phyloP scores from a whole-genome alignment of 768 basidiomycete species.

The Rhizopogon vinicolor region DNA sequence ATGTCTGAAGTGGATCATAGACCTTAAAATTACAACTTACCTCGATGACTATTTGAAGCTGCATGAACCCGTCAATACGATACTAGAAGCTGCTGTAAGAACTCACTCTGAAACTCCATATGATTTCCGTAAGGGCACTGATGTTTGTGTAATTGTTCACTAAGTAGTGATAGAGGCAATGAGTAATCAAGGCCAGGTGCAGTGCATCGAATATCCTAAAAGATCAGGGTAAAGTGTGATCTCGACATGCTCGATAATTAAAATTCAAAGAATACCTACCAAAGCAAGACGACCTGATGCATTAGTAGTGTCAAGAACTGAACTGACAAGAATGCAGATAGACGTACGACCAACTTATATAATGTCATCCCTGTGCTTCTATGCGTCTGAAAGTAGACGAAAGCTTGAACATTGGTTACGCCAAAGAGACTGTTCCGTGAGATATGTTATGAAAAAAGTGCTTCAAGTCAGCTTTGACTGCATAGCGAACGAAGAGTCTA shows the following conservation, averaged over 20 bases:
- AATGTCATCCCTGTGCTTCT: not conserved
- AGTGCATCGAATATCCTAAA: conserved; percentile 32
- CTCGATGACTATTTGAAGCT: not conserved
- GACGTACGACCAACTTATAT: not conserved
- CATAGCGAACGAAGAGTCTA: too few species aligned
- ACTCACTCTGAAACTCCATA: conserved; percentile 18
- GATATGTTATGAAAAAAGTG: too few species aligned
- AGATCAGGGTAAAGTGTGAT: not conserved
- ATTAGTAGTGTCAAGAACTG: not conserved
- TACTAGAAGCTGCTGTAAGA: not conserved
- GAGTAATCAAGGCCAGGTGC: conserved; percentile 30
- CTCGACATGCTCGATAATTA: not conserved
- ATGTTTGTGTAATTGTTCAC: conserved; percentile 30
- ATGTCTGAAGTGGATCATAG: not conserved
- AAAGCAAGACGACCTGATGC: not conserved
- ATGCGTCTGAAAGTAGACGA: not conserved
- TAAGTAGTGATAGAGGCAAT: conserved; percentile 32
- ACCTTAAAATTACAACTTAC: not conserved
- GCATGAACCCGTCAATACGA: not conserved
- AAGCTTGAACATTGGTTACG: not conserved
- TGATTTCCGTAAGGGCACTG: conserved; percentile 19
- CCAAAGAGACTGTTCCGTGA: not conserved
- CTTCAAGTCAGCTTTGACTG: too few species aligned
- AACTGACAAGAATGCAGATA: not conserved
- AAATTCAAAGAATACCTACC: not conserved